Evolutionary conservation across 208 protist species (phyloP).

Genomic region (Leishmania turanica): DNA sequence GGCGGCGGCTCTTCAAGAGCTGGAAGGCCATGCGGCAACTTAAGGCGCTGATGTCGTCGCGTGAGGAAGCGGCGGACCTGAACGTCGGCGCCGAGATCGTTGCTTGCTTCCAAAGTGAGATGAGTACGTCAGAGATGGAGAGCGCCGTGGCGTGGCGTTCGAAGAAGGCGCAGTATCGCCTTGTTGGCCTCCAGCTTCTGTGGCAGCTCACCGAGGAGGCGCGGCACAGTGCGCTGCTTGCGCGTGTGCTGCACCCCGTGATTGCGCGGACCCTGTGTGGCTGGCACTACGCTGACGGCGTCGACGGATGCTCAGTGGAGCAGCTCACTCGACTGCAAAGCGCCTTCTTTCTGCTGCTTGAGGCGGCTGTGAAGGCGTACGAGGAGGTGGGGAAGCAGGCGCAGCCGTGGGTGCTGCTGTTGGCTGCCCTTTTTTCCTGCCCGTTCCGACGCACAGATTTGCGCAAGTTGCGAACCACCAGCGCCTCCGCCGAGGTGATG

Average conservation of each 20-base stretch:
- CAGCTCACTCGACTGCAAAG: constrained; percentile 75
- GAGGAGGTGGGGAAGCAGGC: constrained; percentile 13
- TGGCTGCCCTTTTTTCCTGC: constrained; percentile 64
- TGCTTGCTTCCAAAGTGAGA: constrained; percentile 73
- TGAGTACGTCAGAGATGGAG: constrained; percentile 56
- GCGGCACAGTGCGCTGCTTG: constrained; percentile 47
- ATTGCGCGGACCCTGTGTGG: constrained; percentile 78
- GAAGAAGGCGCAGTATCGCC: constrained; percentile 67
- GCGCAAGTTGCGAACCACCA: constrained; percentile 42
- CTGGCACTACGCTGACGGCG: constrained; percentile 84
- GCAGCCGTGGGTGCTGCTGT: constrained; percentile 55
- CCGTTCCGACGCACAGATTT: constrained; percentile 65
- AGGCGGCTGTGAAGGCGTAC: constrained; percentile 42
- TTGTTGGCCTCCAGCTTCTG: constrained; percentile 76
- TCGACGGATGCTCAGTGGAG: constrained; percentile 86
- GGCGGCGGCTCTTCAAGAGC: constrained; percentile 79
- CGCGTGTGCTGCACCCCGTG: constrained; percentile 67
- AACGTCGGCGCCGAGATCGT: constrained; percentile 48
- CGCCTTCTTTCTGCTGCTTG: constrained; percentile 80
- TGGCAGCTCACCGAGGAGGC: constrained; percentile 81
- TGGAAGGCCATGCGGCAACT: constrained; percentile 82
- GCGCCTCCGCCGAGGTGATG: constrained; percentile 25
- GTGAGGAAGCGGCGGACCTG: constrained; percentile 46
- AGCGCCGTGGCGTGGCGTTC: constrained; percentile 54
- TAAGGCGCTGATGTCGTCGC: constrained; percentile 72